Evolutionary conservation across 2,329 filamentous ascomycete genomes (phyloP), one percentile per base, ranked within the genome.

Genomic region (Lachnellula arida): DNA sequence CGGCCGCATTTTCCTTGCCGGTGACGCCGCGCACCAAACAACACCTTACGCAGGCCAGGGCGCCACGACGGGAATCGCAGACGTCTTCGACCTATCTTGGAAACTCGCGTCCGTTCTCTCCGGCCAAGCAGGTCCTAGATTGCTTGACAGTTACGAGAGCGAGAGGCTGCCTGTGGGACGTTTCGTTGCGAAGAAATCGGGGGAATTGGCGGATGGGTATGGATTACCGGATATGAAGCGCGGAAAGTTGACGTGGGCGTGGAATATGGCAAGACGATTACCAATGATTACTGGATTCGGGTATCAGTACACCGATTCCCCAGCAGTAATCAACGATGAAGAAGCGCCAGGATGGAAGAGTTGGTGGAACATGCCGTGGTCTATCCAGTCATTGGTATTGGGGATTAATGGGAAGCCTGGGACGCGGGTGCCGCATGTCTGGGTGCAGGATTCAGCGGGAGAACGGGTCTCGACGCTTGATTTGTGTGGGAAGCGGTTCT

Each of bases 1-100:
- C 7, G 68, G 66, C 0, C 65, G 69, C 5, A 61, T 73, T 28
- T 73, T 74, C 53, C 66, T 81, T 17, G 66, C 79, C 7, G 78
- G 78, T 1, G 77, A 80, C 62, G 74, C 77, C 5, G 77, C 77
- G 2, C 77, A 80, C 63, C 60, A 78, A 8, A 76, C 76, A 70
- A 73, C 74, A 2, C 74, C 74, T 0, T 76, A 73, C 55, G 73
- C 71, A 1, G 78, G 77, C 4, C 76, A 76, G 43, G 77, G 65
- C 17, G 68, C 67, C 1, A 75, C 71, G 47, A 68, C 71, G 59
- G 65, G 64, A 2, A 57, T 76, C 50, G 58, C 68, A 9, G 75
- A 78, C 54, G 75, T 68, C 0, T 67, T 73, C 39, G 74, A 76
- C 40, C 66, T 78, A 1, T 69, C 72, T 1, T 76, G 74, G 75